Evolutionary conservation across 371 early-diverging fungal genomes (phyloP), one percentile per base, ranked within the genome.

Genomic region (Rhizomucor miehei): DNA sequence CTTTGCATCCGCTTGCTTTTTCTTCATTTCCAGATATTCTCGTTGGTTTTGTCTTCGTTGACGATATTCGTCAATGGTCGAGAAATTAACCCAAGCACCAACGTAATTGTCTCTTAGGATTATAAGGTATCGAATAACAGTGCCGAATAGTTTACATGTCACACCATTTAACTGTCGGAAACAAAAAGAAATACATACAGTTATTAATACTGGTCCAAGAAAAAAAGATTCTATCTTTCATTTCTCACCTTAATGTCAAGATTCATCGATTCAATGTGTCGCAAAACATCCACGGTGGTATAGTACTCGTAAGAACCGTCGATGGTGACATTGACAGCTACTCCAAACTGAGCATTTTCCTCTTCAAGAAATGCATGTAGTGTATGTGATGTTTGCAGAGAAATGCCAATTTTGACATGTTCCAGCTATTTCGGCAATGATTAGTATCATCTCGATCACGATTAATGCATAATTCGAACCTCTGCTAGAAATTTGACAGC

Each of bases 71-170:
- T 89, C 90, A 48, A 86, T 71, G 0, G 88, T 89, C 0, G 82
- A 76, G 64, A 88, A 88, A 55, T 84, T 81, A 6, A 79, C 64
- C 65, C 77, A 81, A 6, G 77, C 73, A 16, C 92, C 94, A 48
- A 88, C 79, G 56, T 91, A 93, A 54, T 93, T 93, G 43, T 87
- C 88, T 44, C 81, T 82, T 10, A 93, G 54, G 14, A 86, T 79
- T n/a, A 93, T 67, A 1, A 91, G 57, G 51, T 89, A 86, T 8
- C 86, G 80, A 21, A 90, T 77, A 14, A 90, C 69, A 38, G 84
- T 83, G 13, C 91, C 92, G 67, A 82, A 87, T 6, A 89, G 20
- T 44, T 82, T 87, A 39, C 80, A 66, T n/a, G 67, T 83, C 0
- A 80, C 85, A 3, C 81, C 78, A n/a, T 79, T 67, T 4, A 75